Percentiles rank a stretch among this genome's conserved stretches.
These are phyloP conservation scores for Neonectria ditissima DNA, from an alignment of 2,329 filamentous ascomycete species.

Conservation along the genomic window DNA sequence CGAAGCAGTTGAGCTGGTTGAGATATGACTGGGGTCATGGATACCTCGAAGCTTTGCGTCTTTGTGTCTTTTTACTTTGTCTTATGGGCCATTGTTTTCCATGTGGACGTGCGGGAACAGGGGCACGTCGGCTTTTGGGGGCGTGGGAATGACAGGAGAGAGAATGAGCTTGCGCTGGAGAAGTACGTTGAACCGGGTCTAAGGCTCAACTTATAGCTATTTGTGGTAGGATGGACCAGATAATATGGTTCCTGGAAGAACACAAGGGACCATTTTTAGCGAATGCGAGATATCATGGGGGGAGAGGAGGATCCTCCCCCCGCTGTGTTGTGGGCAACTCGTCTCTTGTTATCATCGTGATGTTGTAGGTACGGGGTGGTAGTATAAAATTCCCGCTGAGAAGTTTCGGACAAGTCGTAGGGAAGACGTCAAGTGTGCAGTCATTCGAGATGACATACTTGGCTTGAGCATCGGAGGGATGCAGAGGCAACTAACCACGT, in stretches of 20 bases:
- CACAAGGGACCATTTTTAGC: slow-evolving; percentile 1
- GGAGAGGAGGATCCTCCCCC: neutral
- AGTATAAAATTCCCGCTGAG: neutral
- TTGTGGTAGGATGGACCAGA: slow-evolving; percentile 9
- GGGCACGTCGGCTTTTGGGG: neutral
- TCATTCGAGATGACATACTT: neutral
- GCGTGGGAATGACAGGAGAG: slow-evolving; percentile 8
- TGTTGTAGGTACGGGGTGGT: neutral
- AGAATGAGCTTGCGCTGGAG: slow-evolving; percentile 1
- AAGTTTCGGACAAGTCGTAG: neutral
- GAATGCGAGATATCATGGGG: slow-evolving; percentile 11
- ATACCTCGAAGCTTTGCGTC: neutral
- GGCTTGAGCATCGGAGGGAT: neutral
- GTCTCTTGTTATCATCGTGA: neutral
- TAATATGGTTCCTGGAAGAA: slow-evolving; percentile 4
- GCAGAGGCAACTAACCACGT: neutral
- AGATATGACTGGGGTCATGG: neutral
- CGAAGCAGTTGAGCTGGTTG: neutral
- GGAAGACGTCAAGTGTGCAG: neutral
- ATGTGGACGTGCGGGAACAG: neutral
- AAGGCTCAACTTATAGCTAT: slow-evolving; percentile 5
- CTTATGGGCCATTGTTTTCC: neutral
- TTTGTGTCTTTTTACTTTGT: neutral
- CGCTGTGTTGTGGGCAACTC: neutral
- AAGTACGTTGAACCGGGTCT: slow-evolving; percentile 9